Evolutionary conservation across 2,329 filamentous ascomycete species (phyloP).

Genomic region (Tolypocladium ophioglossoides): DNA sequence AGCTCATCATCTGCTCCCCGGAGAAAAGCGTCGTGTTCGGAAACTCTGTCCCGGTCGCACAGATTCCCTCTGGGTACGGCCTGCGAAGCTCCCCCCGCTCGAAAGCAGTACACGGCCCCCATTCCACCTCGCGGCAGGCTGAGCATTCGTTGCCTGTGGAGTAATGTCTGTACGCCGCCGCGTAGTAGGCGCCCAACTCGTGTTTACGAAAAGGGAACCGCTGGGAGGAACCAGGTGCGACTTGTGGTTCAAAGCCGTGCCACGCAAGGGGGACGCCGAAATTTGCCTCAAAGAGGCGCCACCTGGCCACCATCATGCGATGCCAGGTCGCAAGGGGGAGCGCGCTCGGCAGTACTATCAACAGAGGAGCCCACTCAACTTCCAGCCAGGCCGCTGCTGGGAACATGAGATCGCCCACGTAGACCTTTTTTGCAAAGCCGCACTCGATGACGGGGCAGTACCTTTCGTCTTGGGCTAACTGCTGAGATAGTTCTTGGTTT

Average conservation of each 20-base stretch:
- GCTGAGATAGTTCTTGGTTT: not conserved
- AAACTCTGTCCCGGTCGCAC: not conserved
- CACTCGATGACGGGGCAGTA: not conserved
- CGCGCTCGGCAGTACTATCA: not conserved
- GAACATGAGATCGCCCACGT: not conserved
- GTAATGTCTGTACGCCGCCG: not conserved
- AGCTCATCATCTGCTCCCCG: not conserved
- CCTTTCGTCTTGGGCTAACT: not conserved
- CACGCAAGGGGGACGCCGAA: not conserved
- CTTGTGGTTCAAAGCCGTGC: not conserved
- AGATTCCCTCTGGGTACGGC: not conserved
- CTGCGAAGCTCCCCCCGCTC: not conserved
- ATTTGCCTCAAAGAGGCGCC: not conserved
- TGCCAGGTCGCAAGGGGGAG: not conserved
- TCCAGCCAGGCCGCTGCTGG: not conserved
- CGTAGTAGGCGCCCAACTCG: not conserved
- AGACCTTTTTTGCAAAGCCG: not conserved
- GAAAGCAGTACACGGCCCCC: not conserved
- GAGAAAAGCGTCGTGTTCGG: not conserved
- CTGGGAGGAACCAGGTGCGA: not conserved
- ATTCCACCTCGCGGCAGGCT: not conserved
- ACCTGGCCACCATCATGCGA: not conserved
- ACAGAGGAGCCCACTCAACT: not conserved
- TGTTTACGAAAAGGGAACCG: not conserved
- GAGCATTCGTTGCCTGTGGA: not conserved